Percentiles rank a stretch among this genome's conserved stretches.
Evolutionary conservation across 1,284 basidiomycete genomes (phyloP).

Genomic region (Fomitopsis palustris): DNA sequence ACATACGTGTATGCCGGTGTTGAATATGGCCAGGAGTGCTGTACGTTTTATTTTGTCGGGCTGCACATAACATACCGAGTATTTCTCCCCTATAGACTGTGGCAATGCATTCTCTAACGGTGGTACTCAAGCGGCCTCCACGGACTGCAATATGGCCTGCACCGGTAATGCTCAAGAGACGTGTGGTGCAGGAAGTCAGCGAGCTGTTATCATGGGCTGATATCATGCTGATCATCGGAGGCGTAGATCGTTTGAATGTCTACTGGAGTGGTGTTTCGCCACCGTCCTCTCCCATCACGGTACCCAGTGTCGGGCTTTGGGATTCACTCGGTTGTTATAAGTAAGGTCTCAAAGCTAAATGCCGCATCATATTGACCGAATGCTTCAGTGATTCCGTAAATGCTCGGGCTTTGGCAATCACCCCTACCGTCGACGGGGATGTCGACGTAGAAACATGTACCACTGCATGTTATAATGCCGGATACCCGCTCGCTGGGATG

Average conservation of each 20-base stretch:
- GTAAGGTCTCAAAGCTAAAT: conserved; percentile 32
- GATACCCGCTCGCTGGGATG: conserved; percentile 53
- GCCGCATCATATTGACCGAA: conserved; percentile 2
- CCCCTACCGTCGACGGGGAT: conserved; percentile 36
- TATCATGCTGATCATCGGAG: neutral
- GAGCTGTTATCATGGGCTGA: neutral
- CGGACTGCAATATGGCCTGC: conserved; percentile 63
- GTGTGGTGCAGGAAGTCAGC: conserved; percentile 49
- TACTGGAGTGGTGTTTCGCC: conserved; percentile 58
- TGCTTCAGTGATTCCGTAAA: conserved; percentile 43
- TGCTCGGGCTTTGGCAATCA: conserved; percentile 46
- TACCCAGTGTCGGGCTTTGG: conserved; percentile 56
- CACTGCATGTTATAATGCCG: conserved; percentile 54
- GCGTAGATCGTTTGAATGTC: conserved; percentile 48
- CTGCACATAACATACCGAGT: neutral
- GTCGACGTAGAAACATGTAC: conserved; percentile 61
- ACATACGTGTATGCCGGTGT: conserved; percentile 58
- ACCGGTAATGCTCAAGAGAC: conserved; percentile 52
- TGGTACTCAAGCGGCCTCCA: conserved; percentile 38
- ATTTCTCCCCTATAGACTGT: conserved; percentile 44
- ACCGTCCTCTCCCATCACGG: conserved; percentile 47
- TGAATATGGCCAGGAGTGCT: conserved; percentile 57
- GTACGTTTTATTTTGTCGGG: conserved; percentile 33
- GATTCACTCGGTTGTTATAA: conserved; percentile 61
- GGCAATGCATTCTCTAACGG: conserved; percentile 51